phyloP scores from a whole-genome alignment of 2,329 filamentous ascomycete species.

The Aureobasidium sp. region DNA sequence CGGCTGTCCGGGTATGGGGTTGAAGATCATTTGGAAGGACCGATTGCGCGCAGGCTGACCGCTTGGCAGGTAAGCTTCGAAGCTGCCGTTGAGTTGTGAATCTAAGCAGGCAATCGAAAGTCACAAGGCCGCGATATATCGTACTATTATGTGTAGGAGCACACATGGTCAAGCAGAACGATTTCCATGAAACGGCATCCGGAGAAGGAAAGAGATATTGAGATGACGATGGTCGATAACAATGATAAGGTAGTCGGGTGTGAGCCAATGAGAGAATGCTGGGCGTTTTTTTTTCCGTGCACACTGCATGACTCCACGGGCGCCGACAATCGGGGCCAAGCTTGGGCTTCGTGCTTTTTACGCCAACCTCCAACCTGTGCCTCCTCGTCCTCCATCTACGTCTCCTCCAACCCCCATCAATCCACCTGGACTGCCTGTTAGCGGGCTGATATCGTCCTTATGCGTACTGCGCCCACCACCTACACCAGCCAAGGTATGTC shows the following conservation, averaged over 20 bases:
- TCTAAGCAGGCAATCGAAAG: too few species aligned
- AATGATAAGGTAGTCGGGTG: neutral
- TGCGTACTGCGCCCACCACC: conserved; percentile 45
- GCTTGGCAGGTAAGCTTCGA: neutral
- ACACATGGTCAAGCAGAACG: neutral
- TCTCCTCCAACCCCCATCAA: conserved; percentile 5
- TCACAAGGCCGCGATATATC: neutral
- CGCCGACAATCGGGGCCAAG: conserved; percentile 1
- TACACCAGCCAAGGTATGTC: conserved; percentile 47
- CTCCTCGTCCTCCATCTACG: neutral
- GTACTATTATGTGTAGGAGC: neutral
- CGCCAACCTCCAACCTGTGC: neutral
- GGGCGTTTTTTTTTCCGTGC: neutral
- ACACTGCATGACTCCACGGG: neutral
- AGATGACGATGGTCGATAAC: conserved; percentile 1
- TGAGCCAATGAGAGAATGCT: neutral
- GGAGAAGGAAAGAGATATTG: neutral
- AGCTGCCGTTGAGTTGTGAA: neutral
- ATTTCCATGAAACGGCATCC: neutral
- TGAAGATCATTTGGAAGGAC: neutral
- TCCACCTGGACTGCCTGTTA: conserved; percentile 13
- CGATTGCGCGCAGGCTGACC: neutral
- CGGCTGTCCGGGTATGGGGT: neutral
- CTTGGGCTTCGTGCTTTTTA: neutral
- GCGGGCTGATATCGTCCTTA: conserved; percentile 21